Evolutionary conservation across 2,329 filamentous ascomycete genomes (phyloP).

Genomic region (Microcyclospora tardicrescens): DNA sequence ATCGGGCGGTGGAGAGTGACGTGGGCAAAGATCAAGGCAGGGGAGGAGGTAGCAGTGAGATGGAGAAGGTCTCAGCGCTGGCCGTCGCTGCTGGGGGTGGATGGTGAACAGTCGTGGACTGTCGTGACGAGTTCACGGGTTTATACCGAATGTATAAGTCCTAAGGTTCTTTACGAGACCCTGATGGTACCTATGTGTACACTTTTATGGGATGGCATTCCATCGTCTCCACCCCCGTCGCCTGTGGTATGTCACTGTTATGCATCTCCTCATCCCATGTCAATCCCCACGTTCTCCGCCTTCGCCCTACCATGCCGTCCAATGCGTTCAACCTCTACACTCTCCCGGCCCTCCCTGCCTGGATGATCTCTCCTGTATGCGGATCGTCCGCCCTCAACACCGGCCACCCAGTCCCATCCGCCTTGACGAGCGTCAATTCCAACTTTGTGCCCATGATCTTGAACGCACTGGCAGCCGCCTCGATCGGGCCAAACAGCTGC

Average conservation of each 20-base stretch:
- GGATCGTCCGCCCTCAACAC: constrained; percentile 69
- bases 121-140: too few species aligned
- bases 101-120: constrained; percentile 45
- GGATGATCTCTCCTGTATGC: constrained; percentile 67
- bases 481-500: constrained; percentile 63
- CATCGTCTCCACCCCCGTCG: too few species aligned
- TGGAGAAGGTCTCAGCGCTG: constrained; percentile 73
- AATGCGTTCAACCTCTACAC: constrained; percentile 7
- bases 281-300: too few species aligned
- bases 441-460: constrained; percentile 83
- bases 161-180: too few species aligned
- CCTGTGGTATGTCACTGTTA: too few species aligned
- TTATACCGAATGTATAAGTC: too few species aligned
- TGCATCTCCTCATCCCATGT: too few species aligned
- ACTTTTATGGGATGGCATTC: too few species aligned
- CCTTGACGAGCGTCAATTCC: constrained; percentile 62
- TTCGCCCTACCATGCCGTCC: too few species aligned
- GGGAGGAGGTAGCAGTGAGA: constrained; percentile 48
- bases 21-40: constrained; percentile 60
- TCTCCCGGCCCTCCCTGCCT: constrained; percentile 68
- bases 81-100: constrained; percentile 86
- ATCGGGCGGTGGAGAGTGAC: constrained; percentile 85
- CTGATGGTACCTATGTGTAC: too few species aligned
- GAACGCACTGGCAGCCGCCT: constrained; percentile 60
- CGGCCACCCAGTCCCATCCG: constrained; percentile 70